These are phyloP conservation scores for Acanthochlamys bracteata DNA, from an alignment of 106 monocot genomes.

Conservation along the genomic window DNA sequence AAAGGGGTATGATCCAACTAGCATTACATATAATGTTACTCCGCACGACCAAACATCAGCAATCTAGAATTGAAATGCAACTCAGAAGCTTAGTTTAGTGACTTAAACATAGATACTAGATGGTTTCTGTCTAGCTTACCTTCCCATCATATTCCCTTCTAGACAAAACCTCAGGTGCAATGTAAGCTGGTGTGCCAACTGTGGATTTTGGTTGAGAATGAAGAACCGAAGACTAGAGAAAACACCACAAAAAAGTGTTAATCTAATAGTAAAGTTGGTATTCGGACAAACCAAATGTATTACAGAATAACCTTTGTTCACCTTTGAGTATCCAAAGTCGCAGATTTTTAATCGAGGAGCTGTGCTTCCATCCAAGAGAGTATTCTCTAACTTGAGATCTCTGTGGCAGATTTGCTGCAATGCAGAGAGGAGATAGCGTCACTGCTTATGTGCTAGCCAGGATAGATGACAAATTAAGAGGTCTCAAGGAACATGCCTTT, in stretches of 20 bases:
- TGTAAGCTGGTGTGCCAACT: constrained; percentile 81
- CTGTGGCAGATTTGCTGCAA: constrained; percentile 74
- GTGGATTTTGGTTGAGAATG: constrained; percentile 86
- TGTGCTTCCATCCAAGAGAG: constrained; percentile 63
- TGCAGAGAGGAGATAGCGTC: background rate
- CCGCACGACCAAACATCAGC: constrained; percentile 95
- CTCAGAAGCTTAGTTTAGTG: too few relatives aligned
- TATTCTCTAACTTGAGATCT: constrained; percentile 79
- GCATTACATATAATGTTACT: constrained; percentile 82
- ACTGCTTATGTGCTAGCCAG: too few relatives aligned
- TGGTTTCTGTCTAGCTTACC: constrained; percentile 16
- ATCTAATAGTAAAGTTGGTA: background rate
- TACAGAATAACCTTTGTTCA: too few relatives aligned
- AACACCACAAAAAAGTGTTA: background rate
- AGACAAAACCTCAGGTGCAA: constrained; percentile 70
- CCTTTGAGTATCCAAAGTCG: constrained; percentile 89
- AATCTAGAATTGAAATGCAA: constrained; percentile 35
- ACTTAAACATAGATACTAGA: background rate
- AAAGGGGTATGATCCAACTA: constrained; percentile 73
- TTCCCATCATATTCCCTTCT: constrained; percentile 78
- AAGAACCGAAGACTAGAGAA: constrained; percentile 52
- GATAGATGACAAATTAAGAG: too few relatives aligned
- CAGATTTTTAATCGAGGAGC: constrained; percentile 71
- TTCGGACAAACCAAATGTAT: background rate
- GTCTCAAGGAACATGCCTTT: too few relatives aligned